Percentiles rank a stretch among this genome's conserved stretches.
phyloP scores from a whole-genome alignment of 2,329 filamentous ascomycete species.

The Fusarium poae region DNA sequence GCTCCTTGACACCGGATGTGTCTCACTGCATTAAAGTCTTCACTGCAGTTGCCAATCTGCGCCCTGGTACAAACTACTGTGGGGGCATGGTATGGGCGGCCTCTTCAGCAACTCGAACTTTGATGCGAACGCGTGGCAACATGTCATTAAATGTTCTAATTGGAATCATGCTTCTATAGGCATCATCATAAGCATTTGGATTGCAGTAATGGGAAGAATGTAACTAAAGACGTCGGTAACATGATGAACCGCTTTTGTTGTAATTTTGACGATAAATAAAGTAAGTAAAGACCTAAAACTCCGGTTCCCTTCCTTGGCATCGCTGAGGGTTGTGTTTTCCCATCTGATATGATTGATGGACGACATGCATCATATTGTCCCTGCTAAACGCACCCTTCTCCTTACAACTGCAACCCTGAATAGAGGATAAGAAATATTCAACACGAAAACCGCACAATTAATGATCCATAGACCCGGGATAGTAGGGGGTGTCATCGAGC shows the following conservation, averaged over 20 bases:
- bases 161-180: not conserved
- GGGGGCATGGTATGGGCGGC: conserved; percentile 39
- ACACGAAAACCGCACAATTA: conserved; percentile 12
- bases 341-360: conserved; percentile 31
- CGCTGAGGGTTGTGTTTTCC: conserved; percentile 32
- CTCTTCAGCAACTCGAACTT: conserved; percentile 27
- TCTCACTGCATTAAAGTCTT: conserved; percentile 17
- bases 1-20: conserved; percentile 20
- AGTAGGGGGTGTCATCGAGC: conserved; percentile 26
- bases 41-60: not conserved
- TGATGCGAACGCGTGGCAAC: conserved; percentile 40
- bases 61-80: conserved; percentile 35
- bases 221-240: not conserved
- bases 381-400: conserved; percentile 41
- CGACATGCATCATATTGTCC: conserved; percentile 41
- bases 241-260: conserved; percentile 14
- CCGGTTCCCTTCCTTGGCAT: conserved; percentile 36
- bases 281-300: conserved; percentile 45
- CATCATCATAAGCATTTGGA: not conserved
- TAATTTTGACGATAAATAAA: conserved; percentile 29
- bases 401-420: conserved; percentile 32
- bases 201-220: not conserved
- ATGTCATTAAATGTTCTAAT: conserved; percentile 15
- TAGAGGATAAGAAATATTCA: conserved; percentile 23
- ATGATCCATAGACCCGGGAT: conserved; percentile 24